Evolutionary conservation across 2,329 filamentous ascomycete genomes (phyloP).

Genomic region (Diplodia mutila): DNA sequence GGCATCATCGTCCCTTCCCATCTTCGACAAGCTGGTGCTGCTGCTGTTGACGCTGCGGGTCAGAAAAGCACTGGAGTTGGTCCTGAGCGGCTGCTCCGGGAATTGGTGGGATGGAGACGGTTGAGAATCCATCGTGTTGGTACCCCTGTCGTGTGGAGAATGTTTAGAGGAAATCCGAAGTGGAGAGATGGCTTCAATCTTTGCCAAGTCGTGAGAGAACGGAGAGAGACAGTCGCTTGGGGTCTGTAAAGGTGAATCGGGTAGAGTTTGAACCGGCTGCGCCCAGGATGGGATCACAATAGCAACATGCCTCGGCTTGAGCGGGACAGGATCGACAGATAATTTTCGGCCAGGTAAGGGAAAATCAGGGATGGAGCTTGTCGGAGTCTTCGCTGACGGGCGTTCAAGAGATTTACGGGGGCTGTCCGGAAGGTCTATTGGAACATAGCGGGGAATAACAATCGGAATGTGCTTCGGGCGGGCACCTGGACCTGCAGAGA

Average conservation of each 20-base stretch:
- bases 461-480: slow-evolving; percentile 51
- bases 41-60: slow-evolving; percentile 49
- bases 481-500: slow-evolving; percentile 32
- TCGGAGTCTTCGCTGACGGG: slow-evolving; percentile 40
- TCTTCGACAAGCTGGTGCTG: slow-evolving; percentile 50
- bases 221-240: slow-evolving; percentile 31
- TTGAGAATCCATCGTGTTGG: slow-evolving; percentile 52
- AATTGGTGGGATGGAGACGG: slow-evolving; percentile 50
- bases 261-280: slow-evolving; percentile 45
- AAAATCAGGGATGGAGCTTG: slow-evolving; percentile 36
- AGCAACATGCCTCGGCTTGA: slow-evolving; percentile 52
- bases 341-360: slow-evolving; percentile 37
- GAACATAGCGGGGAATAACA: slow-evolving; percentile 48
- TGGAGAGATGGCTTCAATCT: slow-evolving; percentile 35
- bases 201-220: slow-evolving; percentile 31
- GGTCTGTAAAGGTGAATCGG: slow-evolving; percentile 39
- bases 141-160: slow-evolving; percentile 48
- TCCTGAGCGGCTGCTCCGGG: slow-evolving; percentile 37
- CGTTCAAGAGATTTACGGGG: slow-evolving; percentile 40
- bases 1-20: slow-evolving; percentile 47
- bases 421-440: slow-evolving; percentile 42
- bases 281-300: slow-evolving; percentile 53
- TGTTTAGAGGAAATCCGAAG: slow-evolving; percentile 47
- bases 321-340: slow-evolving; percentile 37
- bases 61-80: slow-evolving; percentile 42